Evolutionary conservation across 495 filamentous ascomycete genomes (phyloP).

Genomic region (Neurospora sp.): DNA sequence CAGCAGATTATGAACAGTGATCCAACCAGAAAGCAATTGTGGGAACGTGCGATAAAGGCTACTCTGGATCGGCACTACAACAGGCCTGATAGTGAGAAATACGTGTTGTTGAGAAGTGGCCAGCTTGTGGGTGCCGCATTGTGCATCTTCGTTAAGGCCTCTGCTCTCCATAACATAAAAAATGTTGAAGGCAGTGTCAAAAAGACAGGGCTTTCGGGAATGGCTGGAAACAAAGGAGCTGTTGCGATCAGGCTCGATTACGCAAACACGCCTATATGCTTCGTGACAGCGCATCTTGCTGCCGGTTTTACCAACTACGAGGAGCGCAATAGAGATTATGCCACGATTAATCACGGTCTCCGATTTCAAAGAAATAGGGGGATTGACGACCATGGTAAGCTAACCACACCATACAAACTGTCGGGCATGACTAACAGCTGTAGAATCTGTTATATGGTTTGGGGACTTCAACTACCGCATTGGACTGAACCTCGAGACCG

Average conservation of each 20-base stretch:
- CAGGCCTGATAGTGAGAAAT: slow-evolving; percentile 55
- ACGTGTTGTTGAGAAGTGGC: slow-evolving; percentile 81
- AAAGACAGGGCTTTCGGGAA: slow-evolving; percentile 95
- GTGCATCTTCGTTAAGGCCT: slow-evolving; percentile 78
- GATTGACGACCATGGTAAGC: slow-evolving; percentile 74
- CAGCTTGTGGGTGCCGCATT: slow-evolving; percentile 92
- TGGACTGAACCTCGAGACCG: slow-evolving; percentile 69
- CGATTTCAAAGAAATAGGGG: slow-evolving; percentile 81
- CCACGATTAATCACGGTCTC: slow-evolving; percentile 77
- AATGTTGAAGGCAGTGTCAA: slow-evolving; percentile 94
- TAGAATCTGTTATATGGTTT: slow-evolving; percentile 85
- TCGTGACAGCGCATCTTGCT: slow-evolving; percentile 93
- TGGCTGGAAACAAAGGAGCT: slow-evolving; percentile 96
- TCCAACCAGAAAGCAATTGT: slow-evolving; percentile 69
- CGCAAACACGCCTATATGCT: slow-evolving; percentile 85
- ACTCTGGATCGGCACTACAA: slow-evolving; percentile 65
- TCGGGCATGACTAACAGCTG: not conserved
- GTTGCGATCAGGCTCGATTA: slow-evolving; percentile 95
- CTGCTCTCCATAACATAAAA: slow-evolving; percentile 68
- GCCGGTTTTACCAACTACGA: slow-evolving; percentile 97
- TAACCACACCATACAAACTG: not conserved
- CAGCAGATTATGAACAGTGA: slow-evolving; percentile 99
- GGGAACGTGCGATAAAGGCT: slow-evolving; percentile 72
- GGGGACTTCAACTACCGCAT: slow-evolving; percentile 99
- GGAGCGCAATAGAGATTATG: slow-evolving; percentile 86